Base-by-base conservation (phyloP, 208 protist species). In the Tritrichomonas foetus region DNA sequence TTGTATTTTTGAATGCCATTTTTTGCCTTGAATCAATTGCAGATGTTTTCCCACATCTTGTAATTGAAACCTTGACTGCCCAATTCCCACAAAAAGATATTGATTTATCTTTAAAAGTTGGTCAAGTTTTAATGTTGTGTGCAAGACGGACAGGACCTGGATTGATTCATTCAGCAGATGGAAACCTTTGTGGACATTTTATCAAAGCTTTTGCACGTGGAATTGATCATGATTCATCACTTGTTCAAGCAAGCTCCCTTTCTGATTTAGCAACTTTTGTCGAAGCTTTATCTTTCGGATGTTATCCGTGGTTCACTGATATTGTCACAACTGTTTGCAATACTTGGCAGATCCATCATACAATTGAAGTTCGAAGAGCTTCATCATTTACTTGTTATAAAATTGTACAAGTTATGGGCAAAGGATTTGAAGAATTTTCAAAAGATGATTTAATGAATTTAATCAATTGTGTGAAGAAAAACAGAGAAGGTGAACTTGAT, bases 21-120 rank as follows among this genome's bases (percentile, higher is more conserved):
- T 22, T 20, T 22, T 89, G 78, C 30, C 41, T 89, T 25, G 78
- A 89, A 57, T 89, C 78, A 30, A n/a, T 89, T 53, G 78, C 41
- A 39, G 78, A 89, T 57, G 78, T 89, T 61, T 89, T 89, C 30
- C 78, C 78, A 16, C 78, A 89, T 89, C 57, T 89, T 3, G 47
- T 89, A 20, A 49, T 89, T 20, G 47, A 89, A 89, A 57, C 33
- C 33, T 30, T 89, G 0, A n/a, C 41, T 14, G 47, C 53, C 11
- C 41, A 89, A 57, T 89, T 57, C 22, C 78, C 78, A 8, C 44
- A 89, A 89, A 53, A 53, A 55, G 78, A 89, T 57, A 47, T 39
- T 33, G 30, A 2, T 89, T 57, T 89, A 89, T 89, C 78, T 16
- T 39, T 89, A 8, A 89, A 89, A 89, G 47, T 89, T 39, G 41